Evolutionary conservation across 176 grass and related monocot genomes (phyloP).

Genomic region (Rhynchospora breviuscula): DNA sequence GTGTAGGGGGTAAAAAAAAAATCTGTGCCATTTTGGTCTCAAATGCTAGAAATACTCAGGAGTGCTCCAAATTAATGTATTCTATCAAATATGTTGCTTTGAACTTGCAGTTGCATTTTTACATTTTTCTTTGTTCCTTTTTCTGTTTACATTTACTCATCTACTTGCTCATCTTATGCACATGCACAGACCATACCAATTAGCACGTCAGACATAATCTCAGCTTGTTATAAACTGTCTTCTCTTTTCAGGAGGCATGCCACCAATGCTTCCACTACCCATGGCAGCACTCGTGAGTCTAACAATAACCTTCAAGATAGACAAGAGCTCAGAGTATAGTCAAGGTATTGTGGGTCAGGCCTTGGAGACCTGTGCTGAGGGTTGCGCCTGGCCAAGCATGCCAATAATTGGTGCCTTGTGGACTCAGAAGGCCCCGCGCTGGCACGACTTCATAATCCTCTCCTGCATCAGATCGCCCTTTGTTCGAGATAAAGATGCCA

Average conservation of each 20-base stretch:
- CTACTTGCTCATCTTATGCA: not conserved
- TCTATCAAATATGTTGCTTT: not conserved
- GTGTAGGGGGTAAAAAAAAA: not conserved
- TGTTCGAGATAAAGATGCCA: conserved; percentile 65
- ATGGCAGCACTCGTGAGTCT: conserved; percentile 95
- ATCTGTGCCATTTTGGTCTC: not conserved
- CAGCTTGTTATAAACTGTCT: not conserved
- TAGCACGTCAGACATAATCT: not conserved
- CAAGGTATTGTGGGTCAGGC: conserved; percentile 67
- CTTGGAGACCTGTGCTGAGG: conserved; percentile 79
- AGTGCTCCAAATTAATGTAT: not conserved
- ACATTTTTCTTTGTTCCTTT: not conserved
- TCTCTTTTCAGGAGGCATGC: conserved; percentile 62
- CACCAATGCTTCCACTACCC: conserved; percentile 91
- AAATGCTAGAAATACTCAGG: not conserved
- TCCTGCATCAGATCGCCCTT: conserved; percentile 83
- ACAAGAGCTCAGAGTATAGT: conserved; percentile 70
- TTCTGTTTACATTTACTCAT: conserved; percentile 4
- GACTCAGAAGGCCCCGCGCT: conserved; percentile 85
- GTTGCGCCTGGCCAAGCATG: conserved; percentile 89
- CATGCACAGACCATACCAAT: not conserved
- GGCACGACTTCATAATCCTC: conserved; percentile 87
- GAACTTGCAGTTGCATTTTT: not conserved
- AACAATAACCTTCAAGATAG: conserved; percentile 97
- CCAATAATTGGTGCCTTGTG: conserved; percentile 93